Base-by-base conservation (phyloP, 177 flowering plant genomes). In the Vitis hybrid region DNA sequence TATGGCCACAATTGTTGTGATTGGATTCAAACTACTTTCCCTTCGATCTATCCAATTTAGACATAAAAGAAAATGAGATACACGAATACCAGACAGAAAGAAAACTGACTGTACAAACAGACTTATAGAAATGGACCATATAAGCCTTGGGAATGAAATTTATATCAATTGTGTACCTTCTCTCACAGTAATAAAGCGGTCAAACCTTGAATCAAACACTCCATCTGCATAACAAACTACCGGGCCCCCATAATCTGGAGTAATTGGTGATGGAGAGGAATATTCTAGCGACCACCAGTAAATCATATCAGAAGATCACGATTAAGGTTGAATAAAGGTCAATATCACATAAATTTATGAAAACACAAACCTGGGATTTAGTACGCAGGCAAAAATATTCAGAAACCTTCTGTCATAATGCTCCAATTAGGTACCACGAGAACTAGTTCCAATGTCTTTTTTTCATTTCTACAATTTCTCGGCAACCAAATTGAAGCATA, bases 161-260 rank as follows among this genome's bases (percentile, higher is more conserved):
- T 13, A 60, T 48, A 33, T 13, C 29, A 50, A 65, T n/a, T 6
- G 60, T 11, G 14, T 75, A 92, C 99, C 99, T 93, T 95, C 98
- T 79, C 76, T 85, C 22, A 95, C 89, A 60, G 92, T 81, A 66
- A 95, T 67, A 72, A 68, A 91, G 33, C 92, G 86, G 52, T 79
- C 77, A 70, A 88, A 90, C 64, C 84, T 89, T 60, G 80, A 67
- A 83, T 90, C 98, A 76, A 91, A 86, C 64, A 90, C 91, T 73
- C 99, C 99, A 84, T 95, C 99, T 1, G 99, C 99, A 81, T 86
- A 95, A 70, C 84, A 74, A 33, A 89, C 87, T 13, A 69, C 60
- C n/a, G 98, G 89, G 33, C 79, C 89, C 31, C 93, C 94, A 82
- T 89, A 91, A 75, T 93, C 94, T 26, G 97, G 94, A 55, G 97